A percentile compares a stretch with the other conserved stretches of the same genome.
Conservation (phyloP, 2,329 filamentous ascomycete species). For the Xylaria sp. region DNA sequence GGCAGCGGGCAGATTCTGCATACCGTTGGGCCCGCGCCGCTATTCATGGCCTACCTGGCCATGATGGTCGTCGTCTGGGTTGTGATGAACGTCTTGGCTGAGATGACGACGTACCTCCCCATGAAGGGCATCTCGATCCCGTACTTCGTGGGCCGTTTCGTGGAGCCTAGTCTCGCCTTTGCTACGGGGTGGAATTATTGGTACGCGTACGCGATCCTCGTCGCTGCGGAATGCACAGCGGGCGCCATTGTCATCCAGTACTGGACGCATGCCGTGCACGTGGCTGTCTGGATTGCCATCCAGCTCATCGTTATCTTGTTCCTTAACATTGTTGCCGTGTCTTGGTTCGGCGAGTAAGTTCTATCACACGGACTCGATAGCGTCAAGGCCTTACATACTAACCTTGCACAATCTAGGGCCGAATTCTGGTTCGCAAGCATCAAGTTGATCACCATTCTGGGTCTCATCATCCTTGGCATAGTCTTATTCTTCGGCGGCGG, state of each 20-base stretch:
- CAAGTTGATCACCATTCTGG: conserved; percentile 69
- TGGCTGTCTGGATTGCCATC: conserved; percentile 70
- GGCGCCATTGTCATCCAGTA: conserved; percentile 69
- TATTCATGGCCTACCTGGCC: conserved; percentile 74
- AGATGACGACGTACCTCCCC: conserved; percentile 66
- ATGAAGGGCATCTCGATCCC: conserved; percentile 67
- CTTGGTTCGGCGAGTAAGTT: conserved; percentile 64
- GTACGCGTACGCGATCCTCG: conserved; percentile 69
- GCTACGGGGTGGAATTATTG: conserved; percentile 71
- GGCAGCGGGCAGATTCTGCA: conserved; percentile 68
- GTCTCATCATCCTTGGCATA: conserved; percentile 66
- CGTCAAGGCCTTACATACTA: background rate
- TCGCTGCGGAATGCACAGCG: conserved; percentile 68
- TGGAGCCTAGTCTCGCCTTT: conserved; percentile 67
- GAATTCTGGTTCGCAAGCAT: conserved; percentile 71
- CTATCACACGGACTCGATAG: too few relatives aligned
- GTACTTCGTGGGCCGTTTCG: conserved; percentile 66
- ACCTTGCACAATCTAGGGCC: conserved; percentile 46
- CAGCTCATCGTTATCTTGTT: conserved; percentile 64
- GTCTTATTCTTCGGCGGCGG: conserved; percentile 68
- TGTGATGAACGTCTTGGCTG: conserved; percentile 65
- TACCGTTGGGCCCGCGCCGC: conserved; percentile 69
- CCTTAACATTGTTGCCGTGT: conserved; percentile 68
- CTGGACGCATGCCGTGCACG: conserved; percentile 64
- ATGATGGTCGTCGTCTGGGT: conserved; percentile 66